Evolutionary conservation across 2,329 filamentous ascomycete species (phyloP), one percentile per base, ranked within the genome.

Genomic region (Amauroascus niger): DNA sequence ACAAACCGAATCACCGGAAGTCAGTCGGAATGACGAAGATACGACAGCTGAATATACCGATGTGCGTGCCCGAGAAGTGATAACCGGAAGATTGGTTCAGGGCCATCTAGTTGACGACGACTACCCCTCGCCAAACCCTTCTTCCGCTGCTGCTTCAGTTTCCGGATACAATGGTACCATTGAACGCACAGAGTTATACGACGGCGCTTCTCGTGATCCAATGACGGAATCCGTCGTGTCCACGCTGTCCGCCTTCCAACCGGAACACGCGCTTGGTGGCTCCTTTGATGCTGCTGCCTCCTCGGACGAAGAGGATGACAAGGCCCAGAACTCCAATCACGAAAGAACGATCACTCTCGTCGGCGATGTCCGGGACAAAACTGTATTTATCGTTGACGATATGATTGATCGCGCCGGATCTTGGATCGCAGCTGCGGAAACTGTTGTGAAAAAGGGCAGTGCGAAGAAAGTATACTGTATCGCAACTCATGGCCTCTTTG

Each of bases 331-430:
- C 61, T 82, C 85, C 9, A 83, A 85, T 57, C 77, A 91, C 20
- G 93, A 98, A 73, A 89, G 90, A 65, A 95, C 91, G 75, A 94
- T 98, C 63, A 98, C 93, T 0, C 77, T 98, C n/a, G 93, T 98
- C 13, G 93, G 93, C 57, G 88, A 97, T 63, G 93, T 98, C 56
- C 86, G 83, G 65, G 83, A 88, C 66, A 82, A 88, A 55, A 84
- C 88, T 0, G 93, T 97, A 52, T 86, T 98, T 67, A 89, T 98
- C 57, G 87, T 98, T 48, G 93, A 98, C 68, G 93, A 98, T 68
- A 97, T 98, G 87, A 96, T 98, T 65, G 93, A 98, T 73, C 96
- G 95, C 74, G 84, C 89, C 8, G 88, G 86, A 13, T 95, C 88
- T 6, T 98, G 93, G 93, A 94, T 98, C 61, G 91, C 91, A 5